Percentiles rank a stretch among this genome's conserved stretches.
Conservation (phyloP, 176 grass and related monocot genomes). For the Hordeum vulgare region DNA sequence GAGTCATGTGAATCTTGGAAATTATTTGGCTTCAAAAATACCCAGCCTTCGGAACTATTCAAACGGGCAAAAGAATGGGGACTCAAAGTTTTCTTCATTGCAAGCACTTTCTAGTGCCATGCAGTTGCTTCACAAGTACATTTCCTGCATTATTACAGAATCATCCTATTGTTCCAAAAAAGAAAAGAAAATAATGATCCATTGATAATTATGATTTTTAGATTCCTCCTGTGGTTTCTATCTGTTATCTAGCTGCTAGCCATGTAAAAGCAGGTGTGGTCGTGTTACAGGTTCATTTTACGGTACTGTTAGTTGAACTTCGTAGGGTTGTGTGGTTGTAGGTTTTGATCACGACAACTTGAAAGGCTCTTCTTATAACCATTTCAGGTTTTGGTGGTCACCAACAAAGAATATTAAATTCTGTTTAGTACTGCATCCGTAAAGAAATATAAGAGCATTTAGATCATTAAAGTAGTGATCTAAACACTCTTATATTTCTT, state of each 20-base stretch:
- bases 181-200: background rate
- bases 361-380: background rate
- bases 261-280: background rate
- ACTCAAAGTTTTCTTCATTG: conserved; percentile 46
- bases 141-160: background rate
- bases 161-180: background rate
- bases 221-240: background rate
- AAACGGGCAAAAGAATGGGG: conserved; percentile 56
- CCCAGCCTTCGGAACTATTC: conserved; percentile 51
- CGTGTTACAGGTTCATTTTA: background rate
- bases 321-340: background rate
- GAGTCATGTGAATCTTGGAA: conserved; percentile 64
- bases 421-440: no score
- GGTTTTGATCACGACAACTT: background rate
- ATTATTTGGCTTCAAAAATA: conserved; percentile 80
- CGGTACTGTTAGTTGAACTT: background rate
- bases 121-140: conserved; percentile 73
- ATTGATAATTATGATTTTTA: background rate
- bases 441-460: no score
- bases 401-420: background rate
- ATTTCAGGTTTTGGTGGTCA: background rate
- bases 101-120: conserved; percentile 78
- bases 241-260: background rate
- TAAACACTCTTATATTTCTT: no score
- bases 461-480: no score